A percentile compares a stretch with the other conserved stretches of the same genome.
Conservation (phyloP, 352 stramenopile species). For the Plasmopara halstedii region DNA sequence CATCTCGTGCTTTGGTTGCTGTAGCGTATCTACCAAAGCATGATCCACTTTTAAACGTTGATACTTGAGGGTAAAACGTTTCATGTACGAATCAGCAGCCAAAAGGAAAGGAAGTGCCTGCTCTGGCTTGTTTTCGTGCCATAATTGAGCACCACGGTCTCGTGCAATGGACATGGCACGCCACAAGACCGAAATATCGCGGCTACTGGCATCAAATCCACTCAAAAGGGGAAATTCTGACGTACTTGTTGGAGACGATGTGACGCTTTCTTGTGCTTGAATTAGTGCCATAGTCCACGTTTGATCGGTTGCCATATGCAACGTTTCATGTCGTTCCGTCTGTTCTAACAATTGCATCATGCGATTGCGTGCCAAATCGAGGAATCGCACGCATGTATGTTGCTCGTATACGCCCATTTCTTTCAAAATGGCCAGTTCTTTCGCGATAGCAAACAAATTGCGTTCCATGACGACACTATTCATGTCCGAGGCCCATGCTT, state of each 20-base stretch:
- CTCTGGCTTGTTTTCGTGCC: conserved; percentile 82
- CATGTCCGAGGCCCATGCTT: conserved; percentile 79
- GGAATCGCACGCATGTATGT: conserved; percentile 68
- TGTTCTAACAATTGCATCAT: conserved; percentile 58
- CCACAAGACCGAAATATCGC: conserved; percentile 72
- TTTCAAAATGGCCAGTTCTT: conserved; percentile 73
- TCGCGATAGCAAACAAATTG: conserved; percentile 74
- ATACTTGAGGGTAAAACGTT: conserved; percentile 84
- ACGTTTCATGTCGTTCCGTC: conserved; percentile 46
- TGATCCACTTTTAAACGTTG: conserved; percentile 81
- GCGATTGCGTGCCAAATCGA: conserved; percentile 57
- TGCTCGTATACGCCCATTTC: conserved; percentile 68
- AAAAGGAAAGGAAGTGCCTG: conserved; percentile 73
- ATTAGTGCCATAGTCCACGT: conserved; percentile 76
- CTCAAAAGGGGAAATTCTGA: conserved; percentile 57
- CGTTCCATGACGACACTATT: conserved; percentile 84
- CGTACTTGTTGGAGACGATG: conserved; percentile 28
- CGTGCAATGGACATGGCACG: conserved; percentile 75
- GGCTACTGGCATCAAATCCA: conserved; percentile 55
- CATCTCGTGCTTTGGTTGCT: conserved; percentile 14
- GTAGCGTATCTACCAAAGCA: conserved; percentile 66
- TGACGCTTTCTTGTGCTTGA: conserved; percentile 44
- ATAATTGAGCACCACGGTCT: conserved; percentile 71
- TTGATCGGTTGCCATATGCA: conserved; percentile 56
- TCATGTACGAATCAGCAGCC: conserved; percentile 83